A percentile compares a stretch with the other conserved stretches of the same genome.
These are phyloP conservation scores for Annulohypoxylon stygium DNA, from an alignment of 495 filamentous ascomycete species.

Conservation along the genomic window DNA sequence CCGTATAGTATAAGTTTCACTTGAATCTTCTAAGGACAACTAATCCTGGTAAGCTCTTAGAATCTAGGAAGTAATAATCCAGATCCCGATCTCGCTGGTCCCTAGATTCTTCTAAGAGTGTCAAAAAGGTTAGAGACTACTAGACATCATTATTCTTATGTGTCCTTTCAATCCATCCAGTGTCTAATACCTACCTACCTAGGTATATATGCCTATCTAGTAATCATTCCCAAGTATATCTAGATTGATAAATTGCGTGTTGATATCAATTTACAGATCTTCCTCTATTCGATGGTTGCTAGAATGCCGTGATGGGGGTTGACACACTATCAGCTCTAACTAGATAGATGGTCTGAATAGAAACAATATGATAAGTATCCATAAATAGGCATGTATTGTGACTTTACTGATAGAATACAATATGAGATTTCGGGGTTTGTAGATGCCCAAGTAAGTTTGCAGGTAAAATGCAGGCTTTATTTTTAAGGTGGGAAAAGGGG, in stretches of 20 bases:
- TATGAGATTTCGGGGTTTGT: not conserved
- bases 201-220: no score
- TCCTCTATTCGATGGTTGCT: no score
- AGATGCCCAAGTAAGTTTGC: not conserved
- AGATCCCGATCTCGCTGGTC: not conserved
- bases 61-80: not conserved
- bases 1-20: not conserved
- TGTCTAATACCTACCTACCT: no score
- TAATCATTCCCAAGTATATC: no score
- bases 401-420: not conserved
- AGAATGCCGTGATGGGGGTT: no score
- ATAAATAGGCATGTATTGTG: no score
- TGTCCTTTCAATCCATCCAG: not conserved
- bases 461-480: not conserved
- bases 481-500: not conserved
- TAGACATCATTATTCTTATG: not conserved
- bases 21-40: not conserved
- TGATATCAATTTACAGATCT: no score
- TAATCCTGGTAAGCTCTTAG: not conserved
- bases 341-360: no score
- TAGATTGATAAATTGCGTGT: no score
- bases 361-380: no score
- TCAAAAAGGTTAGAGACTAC: not conserved
- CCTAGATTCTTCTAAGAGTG: not conserved
- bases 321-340: no score